phyloP scores from a whole-genome alignment of 2,329 filamentous ascomycete genomes.

The Colletotrichum falcatum region DNA sequence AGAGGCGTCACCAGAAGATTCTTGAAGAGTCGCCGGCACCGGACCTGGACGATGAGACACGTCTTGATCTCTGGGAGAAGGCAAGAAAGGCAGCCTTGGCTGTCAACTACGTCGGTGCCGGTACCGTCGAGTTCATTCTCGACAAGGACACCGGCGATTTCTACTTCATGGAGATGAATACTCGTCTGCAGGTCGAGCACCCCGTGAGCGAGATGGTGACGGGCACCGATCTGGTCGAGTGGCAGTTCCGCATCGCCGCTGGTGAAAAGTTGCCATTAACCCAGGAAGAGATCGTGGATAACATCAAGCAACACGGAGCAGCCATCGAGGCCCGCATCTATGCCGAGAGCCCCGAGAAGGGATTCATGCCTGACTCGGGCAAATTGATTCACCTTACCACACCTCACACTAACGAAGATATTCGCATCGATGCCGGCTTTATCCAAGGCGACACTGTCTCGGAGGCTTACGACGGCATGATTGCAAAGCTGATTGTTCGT shows the following conservation, averaged over 20 bases:
- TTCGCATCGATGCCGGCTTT: slow-evolving; percentile 95
- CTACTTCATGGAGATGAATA: slow-evolving; percentile 88
- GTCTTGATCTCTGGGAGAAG: slow-evolving; percentile 74
- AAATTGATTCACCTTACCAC: slow-evolving; percentile 85
- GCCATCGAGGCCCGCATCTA: slow-evolving; percentile 98
- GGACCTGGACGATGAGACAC: slow-evolving; percentile 67
- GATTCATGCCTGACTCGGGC: slow-evolving; percentile 95
- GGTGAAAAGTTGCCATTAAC: slow-evolving; percentile 68
- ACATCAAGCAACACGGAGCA: slow-evolving; percentile 81
- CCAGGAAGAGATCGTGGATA: slow-evolving; percentile 74
- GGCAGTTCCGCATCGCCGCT: slow-evolving; percentile 86
- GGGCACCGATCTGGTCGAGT: slow-evolving; percentile 84
- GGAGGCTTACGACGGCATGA: slow-evolving; percentile 98
- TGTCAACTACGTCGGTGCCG: slow-evolving; percentile 88
- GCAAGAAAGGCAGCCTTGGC: slow-evolving; percentile 75
- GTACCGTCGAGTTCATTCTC: slow-evolving; percentile 91
- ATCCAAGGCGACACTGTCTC: slow-evolving; percentile 91
- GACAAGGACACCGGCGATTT: slow-evolving; percentile 85
- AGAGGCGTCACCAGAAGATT: slow-evolving; percentile 90
- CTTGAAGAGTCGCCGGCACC: slow-evolving; percentile 90
- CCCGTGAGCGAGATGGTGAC: slow-evolving; percentile 84
- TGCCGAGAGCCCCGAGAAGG: slow-evolving; percentile 90
- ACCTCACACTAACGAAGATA: slow-evolving; percentile 74
- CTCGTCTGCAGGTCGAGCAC: slow-evolving; percentile 94
- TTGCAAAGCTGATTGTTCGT: slow-evolving; percentile 94